Evolutionary conservation across 305 asterid genomes (phyloP).

Genomic region (Fraxinus paxiana): DNA sequence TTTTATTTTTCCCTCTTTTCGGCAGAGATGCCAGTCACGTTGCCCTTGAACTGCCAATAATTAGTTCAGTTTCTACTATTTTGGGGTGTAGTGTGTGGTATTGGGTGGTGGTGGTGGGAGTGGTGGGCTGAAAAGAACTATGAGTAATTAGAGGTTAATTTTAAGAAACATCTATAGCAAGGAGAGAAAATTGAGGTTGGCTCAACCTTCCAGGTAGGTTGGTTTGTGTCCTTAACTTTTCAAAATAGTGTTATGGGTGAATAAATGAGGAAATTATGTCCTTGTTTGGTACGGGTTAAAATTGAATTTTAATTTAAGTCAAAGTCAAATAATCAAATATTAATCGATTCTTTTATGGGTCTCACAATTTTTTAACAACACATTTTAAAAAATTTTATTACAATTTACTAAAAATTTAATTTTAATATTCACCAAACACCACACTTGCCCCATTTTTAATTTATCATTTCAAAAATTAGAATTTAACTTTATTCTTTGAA

Average conservation of each 20-base stretch:
- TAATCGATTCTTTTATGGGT: too few species aligned
- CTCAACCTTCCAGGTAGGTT: neutral
- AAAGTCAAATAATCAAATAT: too few species aligned
- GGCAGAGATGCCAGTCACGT: conserved; percentile 31
- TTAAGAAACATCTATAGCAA: neutral
- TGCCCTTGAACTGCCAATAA: conserved; percentile 20
- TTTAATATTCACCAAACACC: too few species aligned
- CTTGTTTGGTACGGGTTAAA: too few species aligned
- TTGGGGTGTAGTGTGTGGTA: neutral
- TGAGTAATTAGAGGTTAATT: neutral
- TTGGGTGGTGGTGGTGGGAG: neutral
- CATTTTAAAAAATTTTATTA: too few species aligned
- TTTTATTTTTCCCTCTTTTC: neutral
- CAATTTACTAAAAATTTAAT: too few species aligned
- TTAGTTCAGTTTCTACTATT: neutral
- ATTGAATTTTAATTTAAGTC: too few species aligned
- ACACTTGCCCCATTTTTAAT: neutral
- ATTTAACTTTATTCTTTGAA: neutral
- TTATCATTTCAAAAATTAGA: neutral
- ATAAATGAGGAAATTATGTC: neutral
- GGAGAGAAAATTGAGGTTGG: neutral
- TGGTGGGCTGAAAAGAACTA: neutral
- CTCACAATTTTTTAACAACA: too few species aligned
- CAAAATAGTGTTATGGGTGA: neutral
- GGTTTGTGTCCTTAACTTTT: neutral